These are phyloP conservation scores for Linnemannia elongata DNA, from an alignment of 192 early-diverging fungal species.

Conservation along the genomic window DNA sequence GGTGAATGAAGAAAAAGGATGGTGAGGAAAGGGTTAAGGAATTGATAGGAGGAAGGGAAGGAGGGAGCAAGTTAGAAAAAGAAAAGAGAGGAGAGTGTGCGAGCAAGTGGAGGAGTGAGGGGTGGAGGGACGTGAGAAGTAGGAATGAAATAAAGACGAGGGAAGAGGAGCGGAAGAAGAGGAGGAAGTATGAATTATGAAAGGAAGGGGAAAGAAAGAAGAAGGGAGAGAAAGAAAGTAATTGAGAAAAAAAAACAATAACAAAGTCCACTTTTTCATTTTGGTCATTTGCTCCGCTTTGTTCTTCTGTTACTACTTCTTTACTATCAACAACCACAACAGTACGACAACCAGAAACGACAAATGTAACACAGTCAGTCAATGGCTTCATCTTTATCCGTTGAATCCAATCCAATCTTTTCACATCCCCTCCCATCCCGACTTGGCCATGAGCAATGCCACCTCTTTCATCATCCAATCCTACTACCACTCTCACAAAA, in stretches of 20 bases:
- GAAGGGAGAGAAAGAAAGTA: neutral
- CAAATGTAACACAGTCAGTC: too few species aligned
- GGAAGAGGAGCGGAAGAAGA: too few species aligned
- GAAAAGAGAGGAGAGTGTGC: neutral
- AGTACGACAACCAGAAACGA: too few species aligned
- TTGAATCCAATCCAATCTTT: too few species aligned
- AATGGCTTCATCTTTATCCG: too few species aligned
- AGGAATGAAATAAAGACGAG: neutral
- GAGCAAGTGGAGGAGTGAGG: neutral
- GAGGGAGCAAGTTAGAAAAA: neutral
- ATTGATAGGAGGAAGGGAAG: neutral
- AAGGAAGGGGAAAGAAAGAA: neutral
- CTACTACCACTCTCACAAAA: neutral
- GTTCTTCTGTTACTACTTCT: neutral
- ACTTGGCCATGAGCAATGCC: neutral
- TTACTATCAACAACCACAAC: neutral
- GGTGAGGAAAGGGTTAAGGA: neutral
- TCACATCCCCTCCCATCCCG: neutral
- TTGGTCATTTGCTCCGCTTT: neutral
- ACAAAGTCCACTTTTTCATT: neutral
- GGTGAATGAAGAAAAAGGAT: neutral
- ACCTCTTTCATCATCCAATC: neutral
- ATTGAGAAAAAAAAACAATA: neutral
- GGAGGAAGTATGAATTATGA: neutral
- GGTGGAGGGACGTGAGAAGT: neutral